These are phyloP conservation scores for Pyrus bretschneideri DNA, from an alignment of 306 rosid species.

Conservation along the genomic window DNA sequence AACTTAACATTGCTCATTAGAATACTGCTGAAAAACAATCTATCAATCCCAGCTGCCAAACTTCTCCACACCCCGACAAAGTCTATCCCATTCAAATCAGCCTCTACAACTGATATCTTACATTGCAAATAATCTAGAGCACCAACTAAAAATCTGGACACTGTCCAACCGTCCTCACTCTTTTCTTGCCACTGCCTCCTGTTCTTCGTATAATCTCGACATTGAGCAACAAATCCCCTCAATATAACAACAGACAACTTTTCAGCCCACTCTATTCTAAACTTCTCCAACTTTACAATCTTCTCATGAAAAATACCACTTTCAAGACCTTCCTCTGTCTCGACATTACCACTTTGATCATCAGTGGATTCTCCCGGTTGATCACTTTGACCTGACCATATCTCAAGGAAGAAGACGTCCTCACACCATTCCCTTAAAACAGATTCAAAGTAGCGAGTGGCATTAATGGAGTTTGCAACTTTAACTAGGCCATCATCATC, in stretches of 20 bases:
- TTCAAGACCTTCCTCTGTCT: slow-evolving; percentile 25
- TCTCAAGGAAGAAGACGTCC: slow-evolving; percentile 74
- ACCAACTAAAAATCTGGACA: slow-evolving; percentile 59
- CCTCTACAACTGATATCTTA: slow-evolving; percentile 55
- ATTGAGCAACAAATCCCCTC: slow-evolving; percentile 77
- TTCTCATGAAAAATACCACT: slow-evolving; percentile 56
- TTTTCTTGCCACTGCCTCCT: slow-evolving; percentile 85
- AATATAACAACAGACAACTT: slow-evolving; percentile 62
- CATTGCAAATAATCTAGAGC: slow-evolving; percentile 71
- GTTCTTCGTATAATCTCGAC: slow-evolving; percentile 73
- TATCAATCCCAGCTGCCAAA: slow-evolving; percentile 73
- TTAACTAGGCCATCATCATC: slow-evolving; percentile 73
- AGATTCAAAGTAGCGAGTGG: slow-evolving; percentile 63
- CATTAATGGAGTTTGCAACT: slow-evolving; percentile 78
- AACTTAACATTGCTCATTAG: slow-evolving; percentile 61
- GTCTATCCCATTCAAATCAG: slow-evolving; percentile 54
- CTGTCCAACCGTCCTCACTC: slow-evolving; percentile 69
- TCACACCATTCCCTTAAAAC: slow-evolving; percentile 81
- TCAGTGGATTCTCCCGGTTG: slow-evolving; percentile 18
- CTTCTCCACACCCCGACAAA: slow-evolving; percentile 84
- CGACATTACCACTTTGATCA: slow-evolving; percentile 19
- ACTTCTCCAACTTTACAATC: slow-evolving; percentile 56
- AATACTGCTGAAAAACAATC: slow-evolving; percentile 44
- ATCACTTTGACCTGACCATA: slow-evolving; percentile 37
- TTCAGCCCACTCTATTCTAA: slow-evolving; percentile 71